Base-by-base conservation (phyloP, 106 monocot genomes). In the Dendrobium catenatum region DNA sequence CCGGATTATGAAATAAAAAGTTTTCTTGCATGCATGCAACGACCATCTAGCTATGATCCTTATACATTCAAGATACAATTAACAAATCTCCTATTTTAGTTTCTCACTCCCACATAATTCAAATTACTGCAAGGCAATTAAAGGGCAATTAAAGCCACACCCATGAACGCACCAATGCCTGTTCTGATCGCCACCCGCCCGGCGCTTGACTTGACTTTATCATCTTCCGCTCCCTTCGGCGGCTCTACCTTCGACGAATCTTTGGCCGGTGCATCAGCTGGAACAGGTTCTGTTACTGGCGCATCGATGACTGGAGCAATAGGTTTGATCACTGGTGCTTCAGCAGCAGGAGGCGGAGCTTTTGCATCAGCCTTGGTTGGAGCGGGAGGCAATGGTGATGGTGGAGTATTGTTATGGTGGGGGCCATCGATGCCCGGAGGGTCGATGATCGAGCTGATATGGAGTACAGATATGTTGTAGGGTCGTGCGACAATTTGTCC, bases 401-500 rank as follows among this genome's bases (percentile, higher is more conserved):
- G 29, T 1, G 80, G 47, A 17, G 85, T 19, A 15, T 73, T 2
- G 67, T 41, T 67, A 18, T 59, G 8, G 54, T 17, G 54, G 54
- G 48, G 20, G 15, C 24, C 77, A 29, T 31, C 9, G n/a, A 88
- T 49, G 10, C 86, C 88, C 6, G 83, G 86, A 3, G 90, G 88
- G 13, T 82, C 2, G 40, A 90, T 82, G 58, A 86, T 40, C 24
- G 55, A 24, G 84, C 84, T 90, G 55, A 90, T 56, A 79, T 90
- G 82, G 46, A 90, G 43, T 33, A 90, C 90, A 9, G 90, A 90
- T 44, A 90, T 84, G 78, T 86, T 88, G 84, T 86, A 90, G 9
- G 90, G 90, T 66, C 77, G 81, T 16, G 80, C 18, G 2, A 43
- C 70, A 9, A 90, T 41, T 7, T 55, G 27, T 11, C 75, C 80